Evolutionary conservation across 345 rosid species (phyloP).

Genomic region (Eutrema heterophyllum): DNA sequence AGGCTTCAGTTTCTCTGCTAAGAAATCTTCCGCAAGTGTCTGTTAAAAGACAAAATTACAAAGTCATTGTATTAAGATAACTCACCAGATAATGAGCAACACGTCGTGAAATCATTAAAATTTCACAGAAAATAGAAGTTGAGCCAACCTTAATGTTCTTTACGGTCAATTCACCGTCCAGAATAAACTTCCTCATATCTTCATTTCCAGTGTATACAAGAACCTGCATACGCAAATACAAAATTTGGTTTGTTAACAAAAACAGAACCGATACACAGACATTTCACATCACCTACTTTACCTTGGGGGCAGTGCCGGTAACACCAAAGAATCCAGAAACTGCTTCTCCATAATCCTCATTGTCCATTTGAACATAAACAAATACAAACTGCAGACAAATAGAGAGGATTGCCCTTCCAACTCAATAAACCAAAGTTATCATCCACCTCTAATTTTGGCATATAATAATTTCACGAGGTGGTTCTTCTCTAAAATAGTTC

Average conservation of each 20-base stretch:
- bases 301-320: constrained; percentile 60
- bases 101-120: not conserved
- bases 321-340: constrained; percentile 91
- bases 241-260: not conserved
- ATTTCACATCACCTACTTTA: constrained; percentile 19
- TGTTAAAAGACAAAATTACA: not conserved
- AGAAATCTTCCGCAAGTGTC: constrained; percentile 73
- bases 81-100: not conserved
- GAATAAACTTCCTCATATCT: constrained; percentile 65
- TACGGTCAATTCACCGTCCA: constrained; percentile 64
- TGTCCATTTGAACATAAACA: constrained; percentile 82
- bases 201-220: constrained; percentile 91
- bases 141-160: constrained; percentile 67
- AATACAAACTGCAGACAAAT: constrained; percentile 65
- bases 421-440: not conserved
- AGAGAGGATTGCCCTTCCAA: not conserved
- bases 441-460: not conserved
- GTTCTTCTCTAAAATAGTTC: not conserved
- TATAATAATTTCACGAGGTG: not conserved
- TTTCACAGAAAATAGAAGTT: not conserved
- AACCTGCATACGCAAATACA: constrained; percentile 41
- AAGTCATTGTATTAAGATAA: not conserved
- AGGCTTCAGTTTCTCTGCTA: constrained; percentile 84
- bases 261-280: not conserved
- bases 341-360: constrained; percentile 85